phyloP scores from a whole-genome alignment of 2,329 filamentous ascomycete genomes.

The Paecilomyces variotii region DNA sequence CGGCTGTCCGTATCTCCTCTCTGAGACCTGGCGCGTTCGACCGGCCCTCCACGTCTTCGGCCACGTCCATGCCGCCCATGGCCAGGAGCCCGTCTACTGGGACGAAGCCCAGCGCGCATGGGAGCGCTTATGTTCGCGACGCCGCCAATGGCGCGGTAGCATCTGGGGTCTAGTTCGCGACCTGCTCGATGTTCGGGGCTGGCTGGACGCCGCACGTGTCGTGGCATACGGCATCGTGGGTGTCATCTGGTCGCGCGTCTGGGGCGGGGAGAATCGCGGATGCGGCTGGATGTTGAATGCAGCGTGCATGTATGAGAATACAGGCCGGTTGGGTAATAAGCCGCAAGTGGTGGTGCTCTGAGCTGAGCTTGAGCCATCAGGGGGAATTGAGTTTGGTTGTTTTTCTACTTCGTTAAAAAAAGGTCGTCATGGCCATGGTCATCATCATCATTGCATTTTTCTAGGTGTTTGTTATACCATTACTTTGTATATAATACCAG shows the following conservation, averaged over 20 bases:
- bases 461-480: neutral
- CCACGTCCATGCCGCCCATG: conserved; percentile 71
- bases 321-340: conserved; percentile 27
- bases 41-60: conserved; percentile 76
- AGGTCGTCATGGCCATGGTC: neutral
- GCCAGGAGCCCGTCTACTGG: conserved; percentile 62
- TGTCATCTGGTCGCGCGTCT: conserved; percentile 53
- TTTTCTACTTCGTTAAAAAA: neutral
- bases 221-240: conserved; percentile 46
- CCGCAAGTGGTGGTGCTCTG: conserved; percentile 30
- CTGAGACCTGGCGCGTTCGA: conserved; percentile 65
- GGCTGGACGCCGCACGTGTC: conserved; percentile 46
- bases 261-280: conserved; percentile 44
- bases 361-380: neutral
- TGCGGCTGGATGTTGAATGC: conserved; percentile 53
- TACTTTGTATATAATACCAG: conserved; percentile 1
- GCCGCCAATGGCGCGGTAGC: conserved; percentile 10
- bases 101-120: conserved; percentile 65
- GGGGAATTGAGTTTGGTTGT: no score
- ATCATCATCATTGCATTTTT: neutral
- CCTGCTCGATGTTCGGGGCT: conserved; percentile 29
- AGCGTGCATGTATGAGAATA: conserved; percentile 36
- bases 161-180: conserved; percentile 24
- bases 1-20: conserved; percentile 63
- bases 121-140: conserved; percentile 51